Evolutionary conservation across 2,329 filamentous ascomycete genomes (phyloP).

Genomic region (Ophiocordyceps camponoti-saundersi): DNA sequence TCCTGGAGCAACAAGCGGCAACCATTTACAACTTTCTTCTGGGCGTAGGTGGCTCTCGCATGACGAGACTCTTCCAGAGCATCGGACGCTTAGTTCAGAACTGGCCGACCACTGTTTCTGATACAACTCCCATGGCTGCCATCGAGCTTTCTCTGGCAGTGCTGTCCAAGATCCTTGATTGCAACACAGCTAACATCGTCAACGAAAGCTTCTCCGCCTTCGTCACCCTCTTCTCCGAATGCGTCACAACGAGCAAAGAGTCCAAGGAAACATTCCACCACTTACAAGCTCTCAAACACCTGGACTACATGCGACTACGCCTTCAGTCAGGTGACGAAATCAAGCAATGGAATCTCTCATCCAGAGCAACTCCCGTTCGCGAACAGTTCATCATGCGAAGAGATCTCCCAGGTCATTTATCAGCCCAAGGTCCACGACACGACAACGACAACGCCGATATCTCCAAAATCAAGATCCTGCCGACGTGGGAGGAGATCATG

Average conservation of each 20-base stretch:
- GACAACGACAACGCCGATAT: conserved; percentile 33
- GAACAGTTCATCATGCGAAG: conserved; percentile 13
- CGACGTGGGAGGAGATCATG: conserved; percentile 28
- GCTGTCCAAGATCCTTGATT: conserved; percentile 17
- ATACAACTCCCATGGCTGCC: conserved; percentile 6
- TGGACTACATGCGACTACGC: conserved; percentile 14
- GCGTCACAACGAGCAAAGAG: conserved; percentile 4
- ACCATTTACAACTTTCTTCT: conserved; percentile 16
- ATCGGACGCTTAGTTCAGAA: conserved; percentile 8
- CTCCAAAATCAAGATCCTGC: conserved; percentile 27
- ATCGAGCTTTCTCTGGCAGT: conserved; percentile 14
- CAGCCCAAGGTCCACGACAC: conserved; percentile 19
- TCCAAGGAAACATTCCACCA: conserved; percentile 8
- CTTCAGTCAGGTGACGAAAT: conserved; percentile 12
- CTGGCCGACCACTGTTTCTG: conserved; percentile 3
- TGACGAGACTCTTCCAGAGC: conserved; percentile 15
- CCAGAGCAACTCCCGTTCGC: conserved; percentile 3
- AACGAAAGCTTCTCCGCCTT: conserved; percentile 5
- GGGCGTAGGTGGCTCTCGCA: conserved; percentile 15
- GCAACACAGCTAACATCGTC: conserved; percentile 17
- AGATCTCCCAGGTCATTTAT: conserved; percentile 17
- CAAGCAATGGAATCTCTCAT: conserved; percentile 3
- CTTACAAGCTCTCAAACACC: conserved; percentile 12
- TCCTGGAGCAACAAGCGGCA: conserved; percentile 20
- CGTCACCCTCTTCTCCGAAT: conserved; percentile 7